Base-by-base conservation (phyloP, 192 early-diverging fungal species). In the Allomyces macrogynus region DNA sequence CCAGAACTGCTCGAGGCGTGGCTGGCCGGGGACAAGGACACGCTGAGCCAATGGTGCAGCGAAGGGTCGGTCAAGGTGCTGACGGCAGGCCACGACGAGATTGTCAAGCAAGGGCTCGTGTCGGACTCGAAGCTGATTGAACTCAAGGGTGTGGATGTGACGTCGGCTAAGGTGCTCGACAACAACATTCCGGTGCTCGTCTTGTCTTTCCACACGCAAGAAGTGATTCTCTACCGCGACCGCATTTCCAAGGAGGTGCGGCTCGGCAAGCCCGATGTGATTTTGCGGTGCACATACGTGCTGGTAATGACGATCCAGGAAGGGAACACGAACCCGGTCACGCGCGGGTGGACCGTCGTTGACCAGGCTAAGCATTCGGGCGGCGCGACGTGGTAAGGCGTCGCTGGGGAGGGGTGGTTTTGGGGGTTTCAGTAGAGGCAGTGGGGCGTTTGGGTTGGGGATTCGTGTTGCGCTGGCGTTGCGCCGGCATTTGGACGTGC, bases 1-100 rank as follows among this genome's bases (percentile, higher is more conserved):
- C 94, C 96, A 10, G 96, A 99, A 70, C 76, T 99, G 63, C 81
- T 97, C 71, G 96, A 99, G 66, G 94, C 92, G 0, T 92, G 94
- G 61, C 72, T 99, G 64, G 87, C 86, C 67, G 83, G 86, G 40
- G 93, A 97, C 67, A 76, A 79, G 1, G 86, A 80, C 66, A 86
- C 86, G 5, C 79, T 99, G 60, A 82, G 84, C 70, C 73, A 85
- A 62, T 99, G 96, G 94, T 95, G 93, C 78, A 90, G 88, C 12
- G 96, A 99, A 76, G 87, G 84, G 66, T 43, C 86, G 10, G 86
- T 84, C 72, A 89, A 85, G 70, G 81, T 93, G 62, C 74, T 99
- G 65, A 84, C 86, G 0, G 88, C 87, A 32, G 85, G 86, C 26
- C 79, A 92, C 68, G 85, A 88, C 65, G 84, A 86, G 20, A 91